Base-by-base conservation (phyloP, 176 grass and related monocot species). In the Paspalum vaginatum region DNA sequence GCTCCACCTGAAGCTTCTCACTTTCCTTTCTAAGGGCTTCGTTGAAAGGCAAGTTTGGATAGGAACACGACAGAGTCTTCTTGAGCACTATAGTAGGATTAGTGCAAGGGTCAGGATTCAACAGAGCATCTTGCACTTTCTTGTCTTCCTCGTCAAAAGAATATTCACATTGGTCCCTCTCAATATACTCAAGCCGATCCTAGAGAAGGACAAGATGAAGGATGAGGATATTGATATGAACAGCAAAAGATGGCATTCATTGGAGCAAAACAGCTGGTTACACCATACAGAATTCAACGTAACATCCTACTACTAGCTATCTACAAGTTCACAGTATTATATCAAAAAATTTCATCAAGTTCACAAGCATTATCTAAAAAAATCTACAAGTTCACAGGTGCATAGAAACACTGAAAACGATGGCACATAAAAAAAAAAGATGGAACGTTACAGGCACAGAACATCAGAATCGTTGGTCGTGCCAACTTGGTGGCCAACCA, bases 141-240 rank as follows among this genome's bases (percentile, higher is more conserved):
- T 92, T 95, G 61, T 99, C 96, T 78, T 99, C 96, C 79, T 99
- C 92, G 8, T 99, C 96, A 63, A 99, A 90, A 77, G 90, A 93
- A 78, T 99, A 99, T 81, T 99, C 96, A 27, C 92, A 87, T 68
- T 95, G 92, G 78, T 99, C 96, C 86, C 76, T 95, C 62, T 93
- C 92, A 60, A 99, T 99, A 49, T 91, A 91, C 26, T 99, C 88
- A 14, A 99, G 79, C 40, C 90, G 77, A 47, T 99, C 96, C 96
- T 99, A 84, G 66, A 72, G 64, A 17, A 69, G 18, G 45, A 16
- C 68, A 75, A 61, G 56, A 56, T 61, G 24, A 78, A 60, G 15
- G 46, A 81, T 32, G 1, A 54, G 17, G 24, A 68, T 25, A 39
- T 11, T 26, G 37, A 60, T 25, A 63, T 40, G 7, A 86, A 15